These are phyloP conservation scores for Logfia minima DNA, from an alignment of 129 eudicot genomes.

Conservation along the genomic window DNA sequence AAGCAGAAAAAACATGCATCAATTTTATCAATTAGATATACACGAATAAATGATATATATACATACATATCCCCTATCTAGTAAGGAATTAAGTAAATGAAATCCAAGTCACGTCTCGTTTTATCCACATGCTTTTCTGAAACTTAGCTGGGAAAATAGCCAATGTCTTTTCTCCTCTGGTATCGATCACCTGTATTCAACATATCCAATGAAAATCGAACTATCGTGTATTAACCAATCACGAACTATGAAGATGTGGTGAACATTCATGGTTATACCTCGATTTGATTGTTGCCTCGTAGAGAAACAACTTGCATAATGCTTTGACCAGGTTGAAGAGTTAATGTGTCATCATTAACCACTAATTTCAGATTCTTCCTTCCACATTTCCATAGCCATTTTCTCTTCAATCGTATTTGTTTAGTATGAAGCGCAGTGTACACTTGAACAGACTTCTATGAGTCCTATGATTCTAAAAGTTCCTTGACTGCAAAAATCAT, in stretches of 20 bases:
- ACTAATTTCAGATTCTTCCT: conserved; percentile 86
- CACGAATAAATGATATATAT: neutral
- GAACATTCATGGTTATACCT: conserved; percentile 42
- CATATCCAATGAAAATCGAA: neutral
- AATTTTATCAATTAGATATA: too few species aligned
- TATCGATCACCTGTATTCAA: conserved; percentile 57
- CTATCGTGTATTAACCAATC: neutral
- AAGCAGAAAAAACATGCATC: too few species aligned
- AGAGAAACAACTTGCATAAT: conserved; percentile 80
- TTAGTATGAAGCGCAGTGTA: neutral
- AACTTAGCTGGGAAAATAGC: conserved; percentile 91
- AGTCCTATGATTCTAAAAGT: neutral
- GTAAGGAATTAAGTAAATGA: neutral
- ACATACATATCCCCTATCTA: neutral
- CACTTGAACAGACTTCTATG: neutral
- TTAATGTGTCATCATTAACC: conserved; percentile 41
- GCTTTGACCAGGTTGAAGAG: conserved; percentile 62
- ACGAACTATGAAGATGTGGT: neutral
- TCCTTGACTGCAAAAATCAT: neutral
- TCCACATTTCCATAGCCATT: conserved; percentile 60
- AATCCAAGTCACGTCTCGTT: conserved; percentile 42
- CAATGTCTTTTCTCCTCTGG: conserved; percentile 59
- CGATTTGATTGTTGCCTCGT: conserved; percentile 80
- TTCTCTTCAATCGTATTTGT: neutral
- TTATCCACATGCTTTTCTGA: conserved; percentile 97